These are phyloP conservation scores for Mucor saturninus DNA, from an alignment of 371 early-diverging fungal species.

Conservation along the genomic window DNA sequence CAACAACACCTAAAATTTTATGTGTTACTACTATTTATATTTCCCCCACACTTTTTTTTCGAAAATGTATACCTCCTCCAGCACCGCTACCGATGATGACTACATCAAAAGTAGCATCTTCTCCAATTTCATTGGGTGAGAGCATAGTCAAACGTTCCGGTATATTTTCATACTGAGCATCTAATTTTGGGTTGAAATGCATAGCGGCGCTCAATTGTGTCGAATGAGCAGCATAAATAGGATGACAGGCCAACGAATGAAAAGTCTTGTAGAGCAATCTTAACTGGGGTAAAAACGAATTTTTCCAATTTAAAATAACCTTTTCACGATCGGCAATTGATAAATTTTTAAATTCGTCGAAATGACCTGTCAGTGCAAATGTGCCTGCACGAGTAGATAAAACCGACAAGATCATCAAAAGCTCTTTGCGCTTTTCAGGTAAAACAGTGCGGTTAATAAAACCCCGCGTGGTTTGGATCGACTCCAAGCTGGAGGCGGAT, in stretches of 20 bases:
- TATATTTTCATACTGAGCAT: constrained; percentile 16
- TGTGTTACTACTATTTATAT: not conserved
- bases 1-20: constrained; percentile 55
- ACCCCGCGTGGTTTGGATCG: constrained; percentile 7
- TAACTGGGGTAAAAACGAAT: constrained; percentile 54
- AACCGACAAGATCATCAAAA: constrained; percentile 32
- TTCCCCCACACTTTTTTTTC: not conserved
- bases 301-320: constrained; percentile 50
- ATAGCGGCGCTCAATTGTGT: constrained; percentile 12
- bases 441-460: constrained; percentile 40
- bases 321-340: constrained; percentile 53
- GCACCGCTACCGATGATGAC: constrained; percentile 79
- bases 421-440: constrained; percentile 42
- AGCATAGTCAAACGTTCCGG: constrained; percentile 17
- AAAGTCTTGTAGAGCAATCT: constrained; percentile 47
- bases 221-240: constrained; percentile 25
- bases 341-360: constrained; percentile 52
- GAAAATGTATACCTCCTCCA: constrained; percentile 62
- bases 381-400: constrained; percentile 56
- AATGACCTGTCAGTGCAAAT: constrained; percentile 59
- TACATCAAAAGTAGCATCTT: constrained; percentile 59
- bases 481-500: constrained; percentile 16
- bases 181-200: constrained; percentile 17
- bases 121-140: constrained; percentile 22
- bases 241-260: constrained; percentile 29